Evolutionary conservation across 768 basidiomycete species (phyloP).

Genomic region (Boletus patriciae): DNA sequence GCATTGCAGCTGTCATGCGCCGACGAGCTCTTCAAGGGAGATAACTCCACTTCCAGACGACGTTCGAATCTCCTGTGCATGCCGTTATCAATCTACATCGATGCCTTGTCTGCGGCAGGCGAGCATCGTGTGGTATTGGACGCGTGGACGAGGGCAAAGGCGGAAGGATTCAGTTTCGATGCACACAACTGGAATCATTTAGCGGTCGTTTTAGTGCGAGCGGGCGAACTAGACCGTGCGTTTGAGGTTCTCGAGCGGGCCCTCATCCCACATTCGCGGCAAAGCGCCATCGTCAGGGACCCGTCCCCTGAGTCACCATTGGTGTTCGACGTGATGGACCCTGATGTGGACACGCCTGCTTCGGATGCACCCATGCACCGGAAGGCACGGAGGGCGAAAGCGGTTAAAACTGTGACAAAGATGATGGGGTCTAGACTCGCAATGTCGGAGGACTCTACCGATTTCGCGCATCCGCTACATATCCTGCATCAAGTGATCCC

Average conservation of each 20-base stretch:
- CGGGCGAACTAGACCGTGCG: conserved; percentile 78
- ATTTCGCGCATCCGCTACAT: conserved; percentile 59
- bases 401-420: conserved; percentile 19
- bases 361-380: conserved; percentile 34
- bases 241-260: conserved; percentile 81
- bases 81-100: conserved; percentile 81
- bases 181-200: conserved; percentile 93
- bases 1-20: conserved; percentile 45
- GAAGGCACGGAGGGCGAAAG: conserved; percentile 25
- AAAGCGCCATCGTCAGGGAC: conserved; percentile 29
- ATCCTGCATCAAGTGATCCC: conserved; percentile 64
- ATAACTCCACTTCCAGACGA: conserved; percentile 20
- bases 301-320: conserved; percentile 41
- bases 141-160: conserved; percentile 65
- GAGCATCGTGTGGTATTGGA: conserved; percentile 58
- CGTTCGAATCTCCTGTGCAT: conserved; percentile 63
- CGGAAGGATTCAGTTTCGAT: conserved; percentile 73
- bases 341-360: conserved; percentile 26
- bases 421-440: conserved; percentile 14
- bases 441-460: conserved; percentile 30
- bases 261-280: conserved; percentile 57
- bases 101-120: conserved; percentile 65
- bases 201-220: conserved; percentile 69
- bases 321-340: conserved; percentile 33
- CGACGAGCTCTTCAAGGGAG: conserved; percentile 34